phyloP scores from a whole-genome alignment of 139 green algal species.

The Penium margaritaceum region DNA sequence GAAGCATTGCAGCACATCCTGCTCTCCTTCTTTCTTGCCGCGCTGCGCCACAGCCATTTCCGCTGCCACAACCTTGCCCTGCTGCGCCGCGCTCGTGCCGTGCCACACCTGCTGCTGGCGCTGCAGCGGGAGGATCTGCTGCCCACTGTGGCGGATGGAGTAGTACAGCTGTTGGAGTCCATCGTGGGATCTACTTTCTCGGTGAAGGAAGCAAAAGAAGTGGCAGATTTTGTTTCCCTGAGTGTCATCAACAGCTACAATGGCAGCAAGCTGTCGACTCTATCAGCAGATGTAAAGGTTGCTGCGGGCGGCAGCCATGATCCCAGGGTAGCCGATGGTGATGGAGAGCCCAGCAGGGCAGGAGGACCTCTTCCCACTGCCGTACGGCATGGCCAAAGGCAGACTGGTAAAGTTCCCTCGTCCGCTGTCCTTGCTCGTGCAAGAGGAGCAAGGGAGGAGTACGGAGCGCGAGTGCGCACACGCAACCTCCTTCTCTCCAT shows the following conservation, averaged over 20 bases:
- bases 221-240: conserved; percentile 40
- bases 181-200: conserved; percentile 14
- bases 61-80: conserved; percentile 32
- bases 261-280: no score
- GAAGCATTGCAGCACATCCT: conserved; percentile 27
- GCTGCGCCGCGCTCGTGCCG: conserved; percentile 22
- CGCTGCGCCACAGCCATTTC: conserved; percentile 8
- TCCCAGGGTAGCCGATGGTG: no score
- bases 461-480: background rate
- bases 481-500: no score
- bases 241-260: no score
- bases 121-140: conserved; percentile 16
- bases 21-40: conserved; percentile 18
- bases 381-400: no score
- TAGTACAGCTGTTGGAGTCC: conserved; percentile 16
- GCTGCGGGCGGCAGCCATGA: no score
- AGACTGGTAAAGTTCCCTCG: no score
- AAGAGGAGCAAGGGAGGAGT: background rate
- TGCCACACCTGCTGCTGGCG: conserved; percentile 20
- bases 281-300: no score
- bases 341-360: no score
- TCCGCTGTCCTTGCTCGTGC: background rate
- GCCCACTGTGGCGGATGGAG: conserved; percentile 7
- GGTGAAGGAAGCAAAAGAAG: conserved; percentile 16
- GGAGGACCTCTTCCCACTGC: no score